Evolutionary conservation across 1,284 basidiomycete species (phyloP).

Genomic region (Trichosporon coremiiforme): DNA sequence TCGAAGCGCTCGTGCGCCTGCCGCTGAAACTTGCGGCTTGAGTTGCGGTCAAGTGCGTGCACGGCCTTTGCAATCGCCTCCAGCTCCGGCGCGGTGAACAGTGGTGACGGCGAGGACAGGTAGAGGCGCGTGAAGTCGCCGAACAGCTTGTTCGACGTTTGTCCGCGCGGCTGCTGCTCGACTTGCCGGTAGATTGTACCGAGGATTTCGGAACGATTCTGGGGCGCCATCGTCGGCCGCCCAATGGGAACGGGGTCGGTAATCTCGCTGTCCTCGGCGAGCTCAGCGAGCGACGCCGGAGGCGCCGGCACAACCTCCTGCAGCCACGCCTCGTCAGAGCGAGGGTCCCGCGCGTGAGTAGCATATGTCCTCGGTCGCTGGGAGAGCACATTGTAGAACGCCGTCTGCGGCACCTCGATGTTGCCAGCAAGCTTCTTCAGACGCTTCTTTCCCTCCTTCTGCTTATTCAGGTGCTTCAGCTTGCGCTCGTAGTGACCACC

Average conservation of each 20-base stretch:
- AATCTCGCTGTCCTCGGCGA: not conserved
- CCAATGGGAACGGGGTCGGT: not conserved
- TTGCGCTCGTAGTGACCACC: conserved; percentile 92
- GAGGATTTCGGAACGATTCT: conserved; percentile 26
- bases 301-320: not conserved
- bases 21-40: conserved; percentile 23
- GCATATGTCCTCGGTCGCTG: conserved; percentile 53
- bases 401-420: conserved; percentile 85
- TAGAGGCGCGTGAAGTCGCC: conserved; percentile 39
- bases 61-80: conserved; percentile 30
- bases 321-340: conserved; percentile 16
- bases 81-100: conserved; percentile 41
- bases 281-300: not conserved
- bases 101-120: conserved; percentile 34
- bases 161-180: not conserved
- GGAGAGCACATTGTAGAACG: conserved; percentile 81
- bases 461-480: conserved; percentile 85
- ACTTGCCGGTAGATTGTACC: conserved; percentile 24
- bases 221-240: conserved; percentile 24
- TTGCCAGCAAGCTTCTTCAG: conserved; percentile 79
- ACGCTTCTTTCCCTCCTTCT: conserved; percentile 84
- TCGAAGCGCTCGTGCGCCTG: conserved; percentile 33
- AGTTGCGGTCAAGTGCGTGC: conserved; percentile 30
- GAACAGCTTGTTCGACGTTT: conserved; percentile 31
- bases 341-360: conserved; percentile 28